phyloP scores from a whole-genome alignment of 805 yeast species.

The Candida oleophila region DNA sequence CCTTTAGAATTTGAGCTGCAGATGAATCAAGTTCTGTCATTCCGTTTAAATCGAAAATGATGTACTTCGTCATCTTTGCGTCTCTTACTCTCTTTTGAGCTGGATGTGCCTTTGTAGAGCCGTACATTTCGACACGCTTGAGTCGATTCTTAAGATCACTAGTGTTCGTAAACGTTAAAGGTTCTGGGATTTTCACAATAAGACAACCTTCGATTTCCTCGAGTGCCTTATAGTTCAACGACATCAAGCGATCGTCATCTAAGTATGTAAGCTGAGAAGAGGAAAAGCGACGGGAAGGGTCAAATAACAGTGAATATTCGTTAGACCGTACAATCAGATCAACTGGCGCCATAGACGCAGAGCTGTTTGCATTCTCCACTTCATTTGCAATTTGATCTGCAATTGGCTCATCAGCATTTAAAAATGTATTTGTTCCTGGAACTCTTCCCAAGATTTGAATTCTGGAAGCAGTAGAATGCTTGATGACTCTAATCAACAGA shows the following conservation, averaged over 20 bases:
- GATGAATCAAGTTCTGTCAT: slow-evolving; percentile 44
- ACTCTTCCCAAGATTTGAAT: slow-evolving; percentile 46
- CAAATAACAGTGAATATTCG: not conserved
- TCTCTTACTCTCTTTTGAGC: slow-evolving; percentile 36
- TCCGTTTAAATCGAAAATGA: slow-evolving; percentile 42
- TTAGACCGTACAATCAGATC: not conserved
- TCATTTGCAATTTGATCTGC: not conserved
- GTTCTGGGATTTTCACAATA: slow-evolving; percentile 43
- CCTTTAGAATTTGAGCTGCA: slow-evolving; percentile 37
- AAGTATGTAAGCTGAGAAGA: slow-evolving; percentile 29
- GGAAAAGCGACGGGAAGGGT: not conserved
- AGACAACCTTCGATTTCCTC: slow-evolving; percentile 47
- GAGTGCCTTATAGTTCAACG: slow-evolving; percentile 32
- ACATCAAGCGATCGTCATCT: slow-evolving; percentile 33
- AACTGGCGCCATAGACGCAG: not conserved
- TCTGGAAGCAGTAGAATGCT: slow-evolving; percentile 40
- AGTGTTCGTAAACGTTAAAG: slow-evolving; percentile 42
- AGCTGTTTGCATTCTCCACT: not conserved
- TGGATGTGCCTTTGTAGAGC: slow-evolving; percentile 44
- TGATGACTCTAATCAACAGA: slow-evolving; percentile 68
- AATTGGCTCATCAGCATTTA: slow-evolving; percentile 37
- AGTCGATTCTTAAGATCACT: slow-evolving; percentile 38
- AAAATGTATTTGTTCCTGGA: slow-evolving; percentile 39
- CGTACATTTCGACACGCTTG: slow-evolving; percentile 41
- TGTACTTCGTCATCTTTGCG: slow-evolving; percentile 38